These are phyloP conservation scores for Apiospora koreana DNA, from an alignment of 2,329 filamentous ascomycete genomes.

Conservation along the genomic window DNA sequence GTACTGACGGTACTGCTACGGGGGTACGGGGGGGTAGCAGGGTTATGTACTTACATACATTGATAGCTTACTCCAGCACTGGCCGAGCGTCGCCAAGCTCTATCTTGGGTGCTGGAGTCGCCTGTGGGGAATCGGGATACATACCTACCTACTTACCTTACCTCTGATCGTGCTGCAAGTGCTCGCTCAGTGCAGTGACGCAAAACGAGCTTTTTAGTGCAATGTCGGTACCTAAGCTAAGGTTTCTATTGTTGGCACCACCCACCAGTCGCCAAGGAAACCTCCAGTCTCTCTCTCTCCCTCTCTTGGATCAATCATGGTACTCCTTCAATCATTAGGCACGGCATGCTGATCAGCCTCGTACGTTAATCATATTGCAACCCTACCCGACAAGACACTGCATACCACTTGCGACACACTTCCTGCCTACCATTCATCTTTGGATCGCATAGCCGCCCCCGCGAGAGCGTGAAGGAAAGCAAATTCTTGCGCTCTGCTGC, in stretches of 20 bases:
- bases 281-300: neutral
- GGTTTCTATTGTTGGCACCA: conserved; percentile 2
- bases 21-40: no score
- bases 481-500: neutral
- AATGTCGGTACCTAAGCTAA: neutral
- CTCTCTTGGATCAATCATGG: neutral
- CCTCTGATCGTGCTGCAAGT: neutral
- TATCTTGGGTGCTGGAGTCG: neutral
- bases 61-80: neutral
- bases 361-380: neutral
- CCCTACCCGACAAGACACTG: neutral
- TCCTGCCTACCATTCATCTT: neutral
- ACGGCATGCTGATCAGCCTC: conserved; percentile 6
- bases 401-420: neutral
- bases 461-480: neutral
- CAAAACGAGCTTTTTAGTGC: neutral
- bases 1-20: no score
- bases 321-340: neutral
- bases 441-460: neutral
- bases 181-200: neutral
- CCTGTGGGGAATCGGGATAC: conserved; percentile 4
- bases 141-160: no score
- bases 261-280: conserved; percentile 1
- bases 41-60: no score
- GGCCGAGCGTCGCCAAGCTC: no score